These are phyloP conservation scores for Nicotiana noctiflora DNA, from an alignment of 257 asterid genomes.

Conservation along the genomic window DNA sequence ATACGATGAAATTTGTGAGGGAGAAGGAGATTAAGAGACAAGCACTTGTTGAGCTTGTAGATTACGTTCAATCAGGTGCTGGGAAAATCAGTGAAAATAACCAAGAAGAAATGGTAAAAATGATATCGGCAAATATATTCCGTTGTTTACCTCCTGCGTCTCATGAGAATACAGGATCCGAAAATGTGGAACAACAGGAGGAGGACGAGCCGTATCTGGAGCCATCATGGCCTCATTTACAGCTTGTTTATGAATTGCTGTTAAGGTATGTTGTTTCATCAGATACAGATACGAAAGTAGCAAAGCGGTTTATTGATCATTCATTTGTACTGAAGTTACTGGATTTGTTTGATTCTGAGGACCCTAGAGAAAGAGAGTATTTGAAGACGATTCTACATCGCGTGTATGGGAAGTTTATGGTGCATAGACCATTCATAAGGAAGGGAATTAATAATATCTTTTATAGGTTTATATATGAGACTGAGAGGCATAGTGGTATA, in stretches of 20 bases:
- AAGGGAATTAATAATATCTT: slow-evolving; percentile 20
- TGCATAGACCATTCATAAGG: slow-evolving; percentile 26
- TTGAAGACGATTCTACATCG: slow-evolving; percentile 24
- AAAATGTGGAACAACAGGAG: slow-evolving; percentile 20
- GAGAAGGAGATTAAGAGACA: slow-evolving; percentile 27
- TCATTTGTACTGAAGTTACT: slow-evolving; percentile 22
- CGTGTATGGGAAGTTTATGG: slow-evolving; percentile 31
- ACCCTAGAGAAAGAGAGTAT: slow-evolving; percentile 22
- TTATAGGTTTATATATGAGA: slow-evolving; percentile 25
- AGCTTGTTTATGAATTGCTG: slow-evolving; percentile 25
- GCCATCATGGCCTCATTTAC: slow-evolving; percentile 30
- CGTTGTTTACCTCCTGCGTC: slow-evolving; percentile 19
- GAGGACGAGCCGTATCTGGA: slow-evolving; percentile 23
- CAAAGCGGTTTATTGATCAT: slow-evolving; percentile 25
- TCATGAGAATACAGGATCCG: slow-evolving; percentile 26
- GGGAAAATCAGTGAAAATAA: slow-evolving; percentile 14
- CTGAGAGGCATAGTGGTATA: slow-evolving; percentile 27
- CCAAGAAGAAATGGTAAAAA: slow-evolving; percentile 19
- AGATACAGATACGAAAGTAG: slow-evolving; percentile 26
- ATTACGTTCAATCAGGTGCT: slow-evolving; percentile 19
- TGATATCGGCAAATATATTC: slow-evolving; percentile 21
- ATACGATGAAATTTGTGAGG: slow-evolving; percentile 14
- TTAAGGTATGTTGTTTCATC: slow-evolving; percentile 21
- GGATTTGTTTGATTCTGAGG: slow-evolving; percentile 29
- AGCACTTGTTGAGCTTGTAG: slow-evolving; percentile 19